These are phyloP conservation scores for Fraxinus latifolia DNA, from an alignment of 305 asterid genomes.

Conservation along the genomic window DNA sequence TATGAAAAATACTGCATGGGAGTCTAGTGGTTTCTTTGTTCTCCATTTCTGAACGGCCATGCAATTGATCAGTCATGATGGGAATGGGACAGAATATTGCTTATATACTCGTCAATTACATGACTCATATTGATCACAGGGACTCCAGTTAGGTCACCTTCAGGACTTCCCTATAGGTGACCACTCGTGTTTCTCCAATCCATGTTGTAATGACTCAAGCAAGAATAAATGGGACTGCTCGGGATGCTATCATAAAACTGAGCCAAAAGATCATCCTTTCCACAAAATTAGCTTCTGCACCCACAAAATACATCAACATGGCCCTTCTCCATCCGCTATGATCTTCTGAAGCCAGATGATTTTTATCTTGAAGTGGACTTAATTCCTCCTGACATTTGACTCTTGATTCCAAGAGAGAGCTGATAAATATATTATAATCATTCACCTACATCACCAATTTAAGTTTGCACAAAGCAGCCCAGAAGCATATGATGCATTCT, in stretches of 20 bases:
- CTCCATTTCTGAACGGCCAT: neutral
- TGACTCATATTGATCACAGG: neutral
- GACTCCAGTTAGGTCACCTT: neutral
- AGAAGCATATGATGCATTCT: conserved; percentile 1
- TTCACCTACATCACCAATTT: neutral
- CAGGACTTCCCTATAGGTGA: neutral
- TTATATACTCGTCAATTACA: conserved; percentile 5
- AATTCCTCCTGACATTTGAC: neutral
- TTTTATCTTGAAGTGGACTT: neutral
- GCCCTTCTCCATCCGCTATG: neutral
- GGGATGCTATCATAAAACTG: neutral
- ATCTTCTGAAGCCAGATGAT: neutral
- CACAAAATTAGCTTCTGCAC: neutral
- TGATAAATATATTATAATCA: conserved; percentile 4
- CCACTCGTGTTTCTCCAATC: neutral
- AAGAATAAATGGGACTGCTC: neutral
- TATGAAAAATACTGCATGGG: conserved; percentile 2
- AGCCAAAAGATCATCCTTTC: no score
- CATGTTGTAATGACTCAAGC: neutral
- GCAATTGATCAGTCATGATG: neutral
- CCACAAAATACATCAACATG: conserved; percentile 4
- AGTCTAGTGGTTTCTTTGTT: neutral
- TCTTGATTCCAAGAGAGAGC: neutral
- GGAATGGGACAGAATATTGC: neutral
- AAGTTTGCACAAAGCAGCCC: neutral